Evolutionary conservation across 108 stramenopile species (phyloP), one percentile per base, ranked within the genome.

Genomic region (Parietichytrium sp.): DNA sequence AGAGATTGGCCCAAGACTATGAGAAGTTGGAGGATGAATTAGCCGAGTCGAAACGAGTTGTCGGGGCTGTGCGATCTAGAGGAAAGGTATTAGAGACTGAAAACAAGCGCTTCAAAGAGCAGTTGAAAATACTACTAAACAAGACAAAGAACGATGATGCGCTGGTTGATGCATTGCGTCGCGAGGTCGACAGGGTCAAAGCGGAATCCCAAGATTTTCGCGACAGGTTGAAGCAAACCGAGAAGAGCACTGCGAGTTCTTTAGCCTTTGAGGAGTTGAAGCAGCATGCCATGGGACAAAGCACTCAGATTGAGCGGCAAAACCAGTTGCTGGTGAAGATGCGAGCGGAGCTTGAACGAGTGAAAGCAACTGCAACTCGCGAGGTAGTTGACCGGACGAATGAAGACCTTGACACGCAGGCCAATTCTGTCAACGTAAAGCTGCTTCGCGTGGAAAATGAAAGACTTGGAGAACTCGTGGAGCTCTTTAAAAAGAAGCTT

Each of bases 401-500:
- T 2, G 61, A 72, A 2, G 61, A 72, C 13, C 61, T 72, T 16
- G 61, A 72, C 45, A 72, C 36, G 15, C 61, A 72, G 20, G 61
- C 38, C 10, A 33, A 72, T 27, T n/a, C 42, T 13, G 61, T 72
- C 38, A 72, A 45, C 61, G 45, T 33, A 33, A 72, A 72, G 61
- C 61, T 72, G 13, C 42, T 72, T n/a, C 36, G 45, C 1, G 61
- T 72, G 0, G 61, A 72, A 38, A 72, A 72, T 20, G 61, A 72
- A 6, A 33, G 61, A 33, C 61, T 72, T 27, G 61, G 61, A 6
- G 61, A 72, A 25, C 61, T 72, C 0, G 61, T 72, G 0, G 61
- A 72, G 36, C 61, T 72, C 38, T 72, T 72, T 38, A 72, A 72
- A 25, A 33, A 72, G 45, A 72, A 72, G 42, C 61, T 72, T 15